Base-by-base conservation (phyloP, 2,329 filamentous ascomycete genomes). In the Pseudovirgaria hyperparasitica region DNA sequence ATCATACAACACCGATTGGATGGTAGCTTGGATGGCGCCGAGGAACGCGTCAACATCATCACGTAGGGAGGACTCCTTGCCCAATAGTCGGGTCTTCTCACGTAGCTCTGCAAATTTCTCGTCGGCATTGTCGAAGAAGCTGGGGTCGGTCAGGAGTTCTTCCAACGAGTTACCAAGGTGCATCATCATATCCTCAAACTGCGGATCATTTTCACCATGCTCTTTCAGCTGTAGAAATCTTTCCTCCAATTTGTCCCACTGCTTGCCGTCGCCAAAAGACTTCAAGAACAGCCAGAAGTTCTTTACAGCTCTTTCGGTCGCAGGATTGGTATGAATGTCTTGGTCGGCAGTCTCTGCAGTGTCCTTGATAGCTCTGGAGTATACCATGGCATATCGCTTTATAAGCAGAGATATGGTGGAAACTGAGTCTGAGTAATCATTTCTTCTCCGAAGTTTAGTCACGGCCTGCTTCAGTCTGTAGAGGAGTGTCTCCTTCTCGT, bases 351-450 rank as follows among this genome's bases (percentile, higher is more conserved):
- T 69, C 14, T 72, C 63, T 3, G 75, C 62, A 0, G 82, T 68
- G 25, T 82, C 70, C 28, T 77, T 69, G 0, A 75, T 68, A 0
- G 76, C 77, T 19, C 74, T 72, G 0, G 82, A 82, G 48, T 94
- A 94, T 7, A 75, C 63, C 35, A 72, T 60, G 7, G 81, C 76
- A 50, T 92, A 93, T 22, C 77, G 72, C 45, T 84, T 72, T 30
- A 94, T 65, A 5, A 96, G 63, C 6, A 75, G 55, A 0, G 80
- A 72, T 17, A 96, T 54, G 0, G 76, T 84, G 1, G 81, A 84
- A 0, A 93, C 84, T 0, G 86, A 93, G 25, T 86, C 75, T 0
- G 78, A 74, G 49, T 96, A 96, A 48, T 93, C 84, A 6, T 67
- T 71, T 27, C 80, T 73, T 43, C 82, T 68, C 6, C 81, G 68